Evolutionary conservation across 495 filamentous ascomycete genomes (phyloP).

Genomic region (Aspergillus nanangensis): DNA sequence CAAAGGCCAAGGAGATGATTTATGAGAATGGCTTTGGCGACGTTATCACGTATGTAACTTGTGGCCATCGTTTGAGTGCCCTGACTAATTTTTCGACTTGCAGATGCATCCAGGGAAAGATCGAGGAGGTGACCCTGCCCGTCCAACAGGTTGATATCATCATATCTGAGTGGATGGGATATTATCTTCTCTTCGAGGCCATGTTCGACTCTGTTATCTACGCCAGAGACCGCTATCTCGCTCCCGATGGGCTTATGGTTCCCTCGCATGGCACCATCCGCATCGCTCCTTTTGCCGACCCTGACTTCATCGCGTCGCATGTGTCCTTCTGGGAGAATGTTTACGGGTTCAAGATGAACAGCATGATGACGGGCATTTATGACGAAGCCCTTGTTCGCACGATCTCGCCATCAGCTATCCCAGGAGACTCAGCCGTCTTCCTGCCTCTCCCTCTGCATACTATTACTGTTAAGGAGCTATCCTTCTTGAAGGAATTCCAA

Average conservation of each 20-base stretch:
- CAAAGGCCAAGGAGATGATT: constrained; percentile 80
- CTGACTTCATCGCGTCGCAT: constrained; percentile 66
- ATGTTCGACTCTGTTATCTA: constrained; percentile 94
- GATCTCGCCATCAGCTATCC: constrained; percentile 37
- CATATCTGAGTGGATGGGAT: constrained; percentile 97
- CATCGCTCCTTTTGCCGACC: constrained; percentile 80
- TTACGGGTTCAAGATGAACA: constrained; percentile 54
- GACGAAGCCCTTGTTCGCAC: constrained; percentile 56
- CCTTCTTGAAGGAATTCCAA: constrained; percentile 52
- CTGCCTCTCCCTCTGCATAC: constrained; percentile 52
- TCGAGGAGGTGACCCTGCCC: constrained; percentile 81
- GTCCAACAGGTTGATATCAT: constrained; percentile 89
- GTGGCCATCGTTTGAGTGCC: background rate
- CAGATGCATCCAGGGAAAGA: constrained; percentile 75
- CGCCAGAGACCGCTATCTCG: constrained; percentile 80
- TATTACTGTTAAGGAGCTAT: constrained; percentile 51
- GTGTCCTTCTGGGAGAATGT: constrained; percentile 68
- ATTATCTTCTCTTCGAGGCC: constrained; percentile 86
- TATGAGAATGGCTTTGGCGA: constrained; percentile 74
- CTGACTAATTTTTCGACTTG: constrained; percentile 7
- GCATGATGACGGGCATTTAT: constrained; percentile 53
- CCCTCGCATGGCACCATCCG: constrained; percentile 85
- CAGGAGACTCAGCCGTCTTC: constrained; percentile 48
- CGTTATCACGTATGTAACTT: constrained; percentile 65
- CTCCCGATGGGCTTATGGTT: constrained; percentile 75